phyloP scores from a whole-genome alignment of 768 basidiomycete species.

The Rhodotorula paludigena region DNA sequence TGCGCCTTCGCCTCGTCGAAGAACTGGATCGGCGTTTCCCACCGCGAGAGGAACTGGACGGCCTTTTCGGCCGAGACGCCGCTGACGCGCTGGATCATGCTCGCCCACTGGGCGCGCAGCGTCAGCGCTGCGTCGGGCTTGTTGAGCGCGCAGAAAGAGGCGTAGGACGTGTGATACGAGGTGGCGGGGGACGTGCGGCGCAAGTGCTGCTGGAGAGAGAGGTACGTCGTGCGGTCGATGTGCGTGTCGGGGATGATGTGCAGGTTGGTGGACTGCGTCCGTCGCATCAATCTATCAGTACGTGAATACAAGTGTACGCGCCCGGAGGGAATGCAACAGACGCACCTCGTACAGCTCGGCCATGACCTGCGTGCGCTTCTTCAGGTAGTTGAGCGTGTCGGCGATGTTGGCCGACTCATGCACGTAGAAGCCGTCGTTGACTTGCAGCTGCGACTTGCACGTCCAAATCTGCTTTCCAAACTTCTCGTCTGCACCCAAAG shows the following conservation, averaged over 20 bases:
- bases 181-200: neutral
- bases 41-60: constrained; percentile 45
- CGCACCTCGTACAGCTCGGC: constrained; percentile 39
- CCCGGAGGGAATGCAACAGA: too few relatives aligned
- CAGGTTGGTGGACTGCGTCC: constrained; percentile 31
- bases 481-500: constrained; percentile 38
- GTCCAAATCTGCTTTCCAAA: constrained; percentile 46
- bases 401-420: constrained; percentile 47
- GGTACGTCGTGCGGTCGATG: constrained; percentile 46
- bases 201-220: constrained; percentile 45
- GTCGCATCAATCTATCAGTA: neutral
- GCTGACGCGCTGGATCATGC: constrained; percentile 48
- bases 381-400: constrained; percentile 48
- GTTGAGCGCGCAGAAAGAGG: constrained; percentile 47
- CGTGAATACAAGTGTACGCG: too few relatives aligned
- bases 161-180: constrained; percentile 44
- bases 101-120: constrained; percentile 44
- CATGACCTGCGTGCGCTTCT: constrained; percentile 47
- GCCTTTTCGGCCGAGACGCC: constrained; percentile 49
- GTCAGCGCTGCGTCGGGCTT: constrained; percentile 45
- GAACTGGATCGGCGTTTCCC: constrained; percentile 43
- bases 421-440: constrained; percentile 49
- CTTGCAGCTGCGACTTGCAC: constrained; percentile 49
- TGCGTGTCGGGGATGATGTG: constrained; percentile 45
- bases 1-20: constrained; percentile 8